Base-by-base conservation (phyloP, 805 yeast species). In the Pichia nakasei region DNA sequence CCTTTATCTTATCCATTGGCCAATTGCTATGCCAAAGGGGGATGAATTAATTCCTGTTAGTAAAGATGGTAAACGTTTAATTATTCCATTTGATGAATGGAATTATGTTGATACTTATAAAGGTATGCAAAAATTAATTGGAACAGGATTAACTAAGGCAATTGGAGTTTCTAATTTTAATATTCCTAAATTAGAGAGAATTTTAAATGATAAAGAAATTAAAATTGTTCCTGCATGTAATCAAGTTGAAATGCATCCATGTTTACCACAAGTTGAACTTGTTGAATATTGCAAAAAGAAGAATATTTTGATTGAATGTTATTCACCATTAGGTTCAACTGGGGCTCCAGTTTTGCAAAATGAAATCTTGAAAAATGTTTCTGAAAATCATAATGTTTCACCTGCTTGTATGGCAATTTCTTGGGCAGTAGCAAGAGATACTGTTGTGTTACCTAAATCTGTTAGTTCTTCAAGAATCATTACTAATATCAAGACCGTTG, bases 1-100 rank as follows among this genome's bases (percentile, higher is more conserved):
- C 58, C 66, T 86, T 47, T 79, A 80, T 58, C 70, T 86, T 57
- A 72, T 85, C 59, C 95, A 86, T 64, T 86, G 94, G 94, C 95
- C 95, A 6, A 73, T 75, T 35, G 60, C 73, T 4, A 52, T 66
- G 41, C 47, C 54, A n/a, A n/a, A n/a, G n/a, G n/a, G n/a, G n/a
- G n/a, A n/a, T n/a, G n/a, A n/a, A n/a, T n/a, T n/a, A n/a, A n/a
- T n/a, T n/a, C n/a, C n/a, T n/a, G n/a, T n/a, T n/a, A n/a, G 67
- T 4, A 53, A 58, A 9, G 52, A 51, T 20, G 59, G 54, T 31
- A 38, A 19, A 3, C 58, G 61, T 22, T 58, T 69, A 39, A 65
- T 64, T 38, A 56, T 66, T 26, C 46, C 51, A 17, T 47, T 35
- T 13, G 50, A 56, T 24, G 57, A 54, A 41, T 58, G 67, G 62